Evolutionary conservation across 163 green algal species (phyloP).

Genomic region (Chlamydomonas reinhardtii): DNA sequence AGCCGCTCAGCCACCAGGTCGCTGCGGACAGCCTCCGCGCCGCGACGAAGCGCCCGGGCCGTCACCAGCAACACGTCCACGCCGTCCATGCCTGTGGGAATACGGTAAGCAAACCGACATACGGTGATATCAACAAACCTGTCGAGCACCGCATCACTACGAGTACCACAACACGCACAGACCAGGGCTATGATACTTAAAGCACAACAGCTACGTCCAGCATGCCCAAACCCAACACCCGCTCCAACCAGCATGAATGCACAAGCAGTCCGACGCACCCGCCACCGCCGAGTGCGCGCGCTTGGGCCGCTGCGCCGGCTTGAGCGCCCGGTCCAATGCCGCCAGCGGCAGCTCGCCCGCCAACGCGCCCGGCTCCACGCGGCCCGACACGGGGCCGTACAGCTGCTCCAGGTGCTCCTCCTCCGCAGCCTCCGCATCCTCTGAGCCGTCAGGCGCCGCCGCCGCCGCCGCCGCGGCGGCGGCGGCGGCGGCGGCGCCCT

Average conservation of each 20-base stretch:
- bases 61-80: conserved; percentile 2
- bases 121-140: no score
- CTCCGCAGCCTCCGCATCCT: neutral
- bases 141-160: no score
- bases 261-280: neutral
- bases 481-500: no score
- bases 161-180: no score
- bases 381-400: neutral
- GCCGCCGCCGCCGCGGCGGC: no score
- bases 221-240: no score
- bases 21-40: conserved; percentile 13
- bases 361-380: neutral
- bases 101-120: no score
- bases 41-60: conserved; percentile 13
- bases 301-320: neutral
- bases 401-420: conserved; percentile 17
- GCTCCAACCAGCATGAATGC: no score
- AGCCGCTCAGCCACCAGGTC: conserved; percentile 25
- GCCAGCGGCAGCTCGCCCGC: conserved; percentile 27
- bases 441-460: neutral
- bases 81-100: conserved; percentile 10
- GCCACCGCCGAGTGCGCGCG: conserved; percentile 7
- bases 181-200: no score
- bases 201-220: no score
- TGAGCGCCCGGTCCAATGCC: neutral